A percentile compares a stretch with the other conserved stretches of the same genome.
Evolutionary conservation across 2,329 filamentous ascomycete species (phyloP).

Genomic region (Aspergillus luchuensis): DNA sequence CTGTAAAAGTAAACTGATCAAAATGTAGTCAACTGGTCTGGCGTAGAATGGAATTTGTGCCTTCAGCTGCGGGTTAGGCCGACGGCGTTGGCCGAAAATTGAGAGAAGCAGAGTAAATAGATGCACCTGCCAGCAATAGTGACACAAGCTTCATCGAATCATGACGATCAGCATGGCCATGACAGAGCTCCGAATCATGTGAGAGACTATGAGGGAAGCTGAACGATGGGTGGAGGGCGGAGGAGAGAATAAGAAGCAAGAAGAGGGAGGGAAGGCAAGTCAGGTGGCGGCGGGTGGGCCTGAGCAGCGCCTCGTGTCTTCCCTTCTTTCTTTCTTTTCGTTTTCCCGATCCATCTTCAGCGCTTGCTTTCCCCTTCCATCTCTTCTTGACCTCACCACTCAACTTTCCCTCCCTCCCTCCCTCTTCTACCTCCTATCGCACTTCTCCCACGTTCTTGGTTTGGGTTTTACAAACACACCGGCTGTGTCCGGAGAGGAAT

Average conservation of each 20-base stretch:
- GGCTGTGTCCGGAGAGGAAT: neutral
- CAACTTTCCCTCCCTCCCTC: constrained; percentile 1
- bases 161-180: neutral
- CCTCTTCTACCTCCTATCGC: neutral
- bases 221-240: neutral
- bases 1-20: neutral
- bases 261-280: neutral
- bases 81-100: neutral
- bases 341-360: constrained; percentile 3
- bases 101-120: neutral
- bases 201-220: neutral
- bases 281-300: constrained; percentile 1
- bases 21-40: neutral
- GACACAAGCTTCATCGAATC: neutral
- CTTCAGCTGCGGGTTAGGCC: neutral
- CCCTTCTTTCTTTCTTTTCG: neutral
- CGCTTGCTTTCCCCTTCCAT: neutral
- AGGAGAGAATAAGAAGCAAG: neutral
- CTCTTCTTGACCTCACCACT: constrained; percentile 19
- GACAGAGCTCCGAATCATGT: neutral
- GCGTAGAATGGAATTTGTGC: neutral
- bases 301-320: constrained; percentile 5
- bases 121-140: neutral
- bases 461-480: neutral
- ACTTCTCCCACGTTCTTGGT: neutral